phyloP scores from a whole-genome alignment of 768 basidiomycete genomes.

The Auricularia sp. region DNA sequence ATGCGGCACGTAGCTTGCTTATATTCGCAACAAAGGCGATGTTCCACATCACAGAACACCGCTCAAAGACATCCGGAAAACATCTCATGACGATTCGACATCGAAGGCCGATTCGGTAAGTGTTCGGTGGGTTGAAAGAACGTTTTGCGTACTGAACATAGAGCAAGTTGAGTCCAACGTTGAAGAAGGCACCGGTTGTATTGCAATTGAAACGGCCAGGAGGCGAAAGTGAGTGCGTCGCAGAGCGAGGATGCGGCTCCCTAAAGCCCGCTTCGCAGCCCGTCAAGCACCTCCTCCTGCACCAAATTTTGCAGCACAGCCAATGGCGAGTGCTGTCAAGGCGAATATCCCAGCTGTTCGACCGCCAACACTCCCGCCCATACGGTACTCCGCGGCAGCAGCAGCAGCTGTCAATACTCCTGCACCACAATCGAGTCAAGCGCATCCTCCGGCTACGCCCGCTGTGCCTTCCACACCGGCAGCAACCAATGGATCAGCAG shows the following conservation, averaged over 20 bases:
- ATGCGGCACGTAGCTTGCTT: no score
- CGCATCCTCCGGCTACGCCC: conserved; percentile 5
- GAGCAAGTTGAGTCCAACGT: conserved; percentile 52
- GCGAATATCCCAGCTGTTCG: conserved; percentile 52
- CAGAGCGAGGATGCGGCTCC: no score
- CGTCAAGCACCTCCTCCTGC: conserved; percentile 65
- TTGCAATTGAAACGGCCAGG: conserved; percentile 11
- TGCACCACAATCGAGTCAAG: conserved; percentile 10
- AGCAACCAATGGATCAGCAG: conserved; percentile 15
- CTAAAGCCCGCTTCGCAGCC: conserved; percentile 16
- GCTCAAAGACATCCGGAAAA: conserved; percentile 41
- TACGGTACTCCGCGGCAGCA: conserved; percentile 87
- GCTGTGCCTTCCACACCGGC: conserved; percentile 29
- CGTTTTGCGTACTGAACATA: background rate
- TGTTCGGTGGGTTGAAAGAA: background rate
- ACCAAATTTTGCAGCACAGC: conserved; percentile 72
- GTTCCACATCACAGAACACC: conserved; percentile 48
- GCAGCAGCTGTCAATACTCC: conserved; percentile 46
- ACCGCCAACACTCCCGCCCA: conserved; percentile 57
- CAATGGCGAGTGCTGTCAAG: conserved; percentile 68
- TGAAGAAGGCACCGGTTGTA: conserved; percentile 64
- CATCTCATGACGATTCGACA: conserved; percentile 43
- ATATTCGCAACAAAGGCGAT: conserved; percentile 23
- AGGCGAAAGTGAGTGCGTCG: background rate
- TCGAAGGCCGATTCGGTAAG: background rate